A percentile compares a stretch with the other conserved stretches of the same genome.
Evolutionary conservation across 192 early-diverging fungal genomes (phyloP).

Genomic region (Funneliformis geosporum): DNA sequence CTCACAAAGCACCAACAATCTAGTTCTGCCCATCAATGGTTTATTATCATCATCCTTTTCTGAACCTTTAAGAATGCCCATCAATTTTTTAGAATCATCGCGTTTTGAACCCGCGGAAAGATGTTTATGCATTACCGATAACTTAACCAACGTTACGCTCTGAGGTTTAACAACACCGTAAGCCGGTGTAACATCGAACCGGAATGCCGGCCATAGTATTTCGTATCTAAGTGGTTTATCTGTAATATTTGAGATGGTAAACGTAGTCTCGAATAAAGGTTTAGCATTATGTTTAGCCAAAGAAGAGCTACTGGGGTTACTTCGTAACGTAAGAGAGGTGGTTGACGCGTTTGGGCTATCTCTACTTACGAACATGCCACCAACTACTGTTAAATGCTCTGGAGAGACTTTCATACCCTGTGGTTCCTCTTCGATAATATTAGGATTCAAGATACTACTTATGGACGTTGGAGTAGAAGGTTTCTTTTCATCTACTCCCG

Average conservation of each 20-base stretch:
- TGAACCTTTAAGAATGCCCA: constrained; percentile 27
- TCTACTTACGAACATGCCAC: background rate
- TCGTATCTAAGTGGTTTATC: constrained; percentile 24
- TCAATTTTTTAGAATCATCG: constrained; percentile 28
- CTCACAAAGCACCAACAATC: constrained; percentile 29
- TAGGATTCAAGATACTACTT: background rate
- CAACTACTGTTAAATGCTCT: constrained; percentile 24
- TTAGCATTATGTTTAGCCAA: constrained; percentile 32
- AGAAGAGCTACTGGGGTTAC: constrained; percentile 26
- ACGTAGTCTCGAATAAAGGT: constrained; percentile 32
- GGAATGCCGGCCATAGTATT: constrained; percentile 32
- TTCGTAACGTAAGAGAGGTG: constrained; percentile 20
- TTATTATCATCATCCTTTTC: constrained; percentile 4
- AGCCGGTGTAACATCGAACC: constrained; percentile 30
- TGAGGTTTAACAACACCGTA: constrained; percentile 28
- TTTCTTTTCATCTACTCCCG: constrained; percentile 15
- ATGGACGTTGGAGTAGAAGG: background rate
- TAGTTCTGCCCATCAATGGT: constrained; percentile 24
- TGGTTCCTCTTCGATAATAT: constrained; percentile 24
- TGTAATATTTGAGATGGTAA: constrained; percentile 31
- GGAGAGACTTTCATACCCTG: constrained; percentile 31
- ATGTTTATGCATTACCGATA: constrained; percentile 33
- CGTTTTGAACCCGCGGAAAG: constrained; percentile 20
- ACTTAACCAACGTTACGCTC: constrained; percentile 13
- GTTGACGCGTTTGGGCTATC: constrained; percentile 13